Conservation (phyloP, 495 filamentous ascomycete genomes). For the Penicillium arizonense region DNA sequence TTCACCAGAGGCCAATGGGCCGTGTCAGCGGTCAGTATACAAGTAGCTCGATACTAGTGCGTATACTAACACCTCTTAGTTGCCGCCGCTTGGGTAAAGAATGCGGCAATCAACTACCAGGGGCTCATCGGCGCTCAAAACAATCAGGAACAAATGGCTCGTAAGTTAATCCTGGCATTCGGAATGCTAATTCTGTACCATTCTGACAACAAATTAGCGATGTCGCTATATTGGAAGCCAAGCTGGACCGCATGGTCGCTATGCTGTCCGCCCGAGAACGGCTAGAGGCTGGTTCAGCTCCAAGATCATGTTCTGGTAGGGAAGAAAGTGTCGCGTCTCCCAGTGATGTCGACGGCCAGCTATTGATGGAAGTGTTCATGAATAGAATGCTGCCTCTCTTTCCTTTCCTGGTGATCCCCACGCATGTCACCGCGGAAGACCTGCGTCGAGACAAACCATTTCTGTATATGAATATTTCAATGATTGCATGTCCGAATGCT, state of each 20-base stretch:
- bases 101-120: constrained; percentile 21
- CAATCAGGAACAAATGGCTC: not conserved
- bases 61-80: constrained; percentile 5
- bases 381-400: constrained; percentile 29
- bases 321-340: not conserved
- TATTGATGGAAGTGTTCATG: constrained; percentile 10
- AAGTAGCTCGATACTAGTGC: not conserved
- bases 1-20: constrained; percentile 15
- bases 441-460: constrained; percentile 35
- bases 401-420: constrained; percentile 35
- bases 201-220: constrained; percentile 8
- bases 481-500: constrained; percentile 29
- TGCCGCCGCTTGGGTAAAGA: constrained; percentile 25
- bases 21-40: constrained; percentile 22
- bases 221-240: constrained; percentile 18
- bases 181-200: not conserved
- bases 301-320: not conserved
- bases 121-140: constrained; percentile 19
- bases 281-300: constrained; percentile 3
- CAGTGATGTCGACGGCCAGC: constrained; percentile 7
- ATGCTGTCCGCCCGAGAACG: constrained; percentile 14
- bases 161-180: constrained; percentile 4
- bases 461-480: constrained; percentile 34
- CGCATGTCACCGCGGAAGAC: constrained; percentile 20
- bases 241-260: constrained; percentile 25